Evolutionary conservation across 2,329 filamentous ascomycete species (phyloP).

Genomic region (Lojkania enalia): DNA sequence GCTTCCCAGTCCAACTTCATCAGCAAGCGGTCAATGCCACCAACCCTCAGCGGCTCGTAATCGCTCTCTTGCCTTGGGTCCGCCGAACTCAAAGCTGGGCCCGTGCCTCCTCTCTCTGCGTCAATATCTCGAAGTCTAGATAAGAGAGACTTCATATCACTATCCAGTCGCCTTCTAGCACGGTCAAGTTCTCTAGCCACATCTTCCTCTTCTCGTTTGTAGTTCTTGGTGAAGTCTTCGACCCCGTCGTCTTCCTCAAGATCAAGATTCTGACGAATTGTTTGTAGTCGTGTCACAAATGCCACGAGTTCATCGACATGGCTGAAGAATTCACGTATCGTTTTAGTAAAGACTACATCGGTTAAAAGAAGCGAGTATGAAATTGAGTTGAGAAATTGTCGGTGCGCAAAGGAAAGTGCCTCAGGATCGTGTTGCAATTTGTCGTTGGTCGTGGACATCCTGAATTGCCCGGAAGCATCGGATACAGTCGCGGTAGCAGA

Average conservation of each 20-base stretch:
- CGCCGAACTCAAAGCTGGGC: constrained; percentile 15
- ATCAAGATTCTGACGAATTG: constrained; percentile 76
- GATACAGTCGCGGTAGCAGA: constrained; percentile 7
- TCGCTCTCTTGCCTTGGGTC: constrained; percentile 46
- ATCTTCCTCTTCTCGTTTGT: constrained; percentile 71
- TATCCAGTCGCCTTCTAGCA: constrained; percentile 67
- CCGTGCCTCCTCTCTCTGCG: constrained; percentile 46
- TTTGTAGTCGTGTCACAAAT: constrained; percentile 73
- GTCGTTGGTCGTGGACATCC: constrained; percentile 8
- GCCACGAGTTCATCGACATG: constrained; percentile 82
- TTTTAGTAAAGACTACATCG: constrained; percentile 63
- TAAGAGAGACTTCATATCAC: constrained; percentile 65
- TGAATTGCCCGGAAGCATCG: constrained; percentile 4
- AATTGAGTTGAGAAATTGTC: constrained; percentile 72
- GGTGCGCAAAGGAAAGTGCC: constrained; percentile 77
- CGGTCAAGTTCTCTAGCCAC: constrained; percentile 66
- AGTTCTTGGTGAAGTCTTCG: constrained; percentile 56
- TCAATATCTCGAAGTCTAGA: constrained; percentile 65
- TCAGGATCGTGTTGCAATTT: constrained; percentile 73
- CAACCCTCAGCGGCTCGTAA: constrained; percentile 73
- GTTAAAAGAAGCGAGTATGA: constrained; percentile 68
- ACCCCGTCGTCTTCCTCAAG: constrained; percentile 82
- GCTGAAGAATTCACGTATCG: constrained; percentile 67
- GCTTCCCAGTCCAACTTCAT: constrained; percentile 82
- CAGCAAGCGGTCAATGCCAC: constrained; percentile 79